Percentiles rank a stretch among this genome's conserved stretches.
Conservation (phyloP, 1,284 basidiomycete genomes). For the Tylopilus sp. region DNA sequence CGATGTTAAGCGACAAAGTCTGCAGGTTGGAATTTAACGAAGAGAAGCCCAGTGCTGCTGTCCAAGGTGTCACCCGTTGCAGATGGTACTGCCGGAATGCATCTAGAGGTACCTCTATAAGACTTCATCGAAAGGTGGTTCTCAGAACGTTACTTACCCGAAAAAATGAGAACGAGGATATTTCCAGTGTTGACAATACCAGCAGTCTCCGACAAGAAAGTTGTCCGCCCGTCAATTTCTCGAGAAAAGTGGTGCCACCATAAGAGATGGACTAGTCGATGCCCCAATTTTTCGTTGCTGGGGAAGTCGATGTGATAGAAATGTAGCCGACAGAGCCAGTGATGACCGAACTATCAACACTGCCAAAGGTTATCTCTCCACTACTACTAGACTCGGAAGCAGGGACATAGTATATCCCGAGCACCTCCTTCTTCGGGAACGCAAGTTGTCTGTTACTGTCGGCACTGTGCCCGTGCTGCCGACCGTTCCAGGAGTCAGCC, state of each 20-base stretch:
- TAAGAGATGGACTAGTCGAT: slow-evolving; percentile 50
- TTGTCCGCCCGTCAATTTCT: too few relatives aligned
- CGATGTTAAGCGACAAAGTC: slow-evolving; percentile 29
- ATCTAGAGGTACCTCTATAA: slow-evolving; percentile 31
- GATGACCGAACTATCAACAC: slow-evolving; percentile 40
- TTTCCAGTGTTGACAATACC: slow-evolving; percentile 41
- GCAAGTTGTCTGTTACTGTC: slow-evolving; percentile 46
- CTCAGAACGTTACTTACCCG: slow-evolving; percentile 25
- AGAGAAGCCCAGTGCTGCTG: slow-evolving; percentile 41
- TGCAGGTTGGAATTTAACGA: slow-evolving; percentile 27
- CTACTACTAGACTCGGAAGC: slow-evolving; percentile 25
- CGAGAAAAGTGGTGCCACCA: slow-evolving; percentile 33
- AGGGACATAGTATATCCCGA: slow-evolving; percentile 53
- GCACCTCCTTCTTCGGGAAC: slow-evolving; percentile 39
- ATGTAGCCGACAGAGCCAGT: slow-evolving; percentile 45
- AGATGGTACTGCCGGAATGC: slow-evolving; percentile 48
- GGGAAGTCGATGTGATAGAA: slow-evolving; percentile 48
- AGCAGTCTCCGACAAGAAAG: slow-evolving; percentile 39
- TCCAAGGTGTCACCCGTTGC: slow-evolving; percentile 53
- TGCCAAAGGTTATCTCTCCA: slow-evolving; percentile 52
- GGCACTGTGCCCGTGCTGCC: slow-evolving; percentile 28
- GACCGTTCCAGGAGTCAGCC: slow-evolving; percentile 43
- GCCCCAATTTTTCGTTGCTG: slow-evolving; percentile 51
- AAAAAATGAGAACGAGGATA: slow-evolving; percentile 42
- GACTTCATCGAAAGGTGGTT: not conserved